Conservation (phyloP, 345 rosid species). For the Populus nigra region DNA sequence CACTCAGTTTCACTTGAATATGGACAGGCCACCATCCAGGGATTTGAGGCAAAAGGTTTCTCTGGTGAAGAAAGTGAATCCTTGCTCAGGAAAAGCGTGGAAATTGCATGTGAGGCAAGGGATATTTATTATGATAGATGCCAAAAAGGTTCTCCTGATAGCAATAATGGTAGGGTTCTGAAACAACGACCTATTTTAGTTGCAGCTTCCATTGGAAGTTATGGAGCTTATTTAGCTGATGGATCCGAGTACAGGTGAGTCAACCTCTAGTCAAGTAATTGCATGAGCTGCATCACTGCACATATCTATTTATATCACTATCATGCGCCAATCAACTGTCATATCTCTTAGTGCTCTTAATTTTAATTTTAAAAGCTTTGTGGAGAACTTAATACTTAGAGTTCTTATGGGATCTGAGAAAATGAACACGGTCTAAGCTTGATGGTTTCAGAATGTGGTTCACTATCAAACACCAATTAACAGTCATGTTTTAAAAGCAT, state of each 20-base stretch:
- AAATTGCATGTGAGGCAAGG: conserved; percentile 69
- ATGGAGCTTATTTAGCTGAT: conserved; percentile 85
- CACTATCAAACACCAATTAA: background rate
- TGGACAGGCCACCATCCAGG: conserved; percentile 75
- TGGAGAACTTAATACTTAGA: background rate
- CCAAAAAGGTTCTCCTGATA: conserved; percentile 24
- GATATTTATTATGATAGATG: conserved; percentile 49
- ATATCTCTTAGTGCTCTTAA: background rate
- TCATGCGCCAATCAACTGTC: background rate
- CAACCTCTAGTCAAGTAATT: background rate
- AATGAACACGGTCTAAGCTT: background rate
- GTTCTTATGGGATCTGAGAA: background rate
- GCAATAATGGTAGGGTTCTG: conserved; percentile 34
- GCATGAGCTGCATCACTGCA: background rate
- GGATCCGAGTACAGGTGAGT: conserved; percentile 80
- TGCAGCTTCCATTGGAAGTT: conserved; percentile 86
- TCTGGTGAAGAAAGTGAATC: conserved; percentile 53
- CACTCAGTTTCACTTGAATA: conserved; percentile 5
- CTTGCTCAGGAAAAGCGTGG: conserved; percentile 62
- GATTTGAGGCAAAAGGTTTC: conserved; percentile 68
- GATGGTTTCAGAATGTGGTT: background rate
- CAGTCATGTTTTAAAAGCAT: too few relatives aligned
- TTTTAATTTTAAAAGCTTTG: background rate
- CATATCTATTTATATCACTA: background rate
- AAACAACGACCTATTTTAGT: conserved; percentile 54